Evolutionary conservation across 2,329 filamentous ascomycete genomes (phyloP), one percentile per base, ranked within the genome.

Genomic region (Colletotrichum tropicicola): DNA sequence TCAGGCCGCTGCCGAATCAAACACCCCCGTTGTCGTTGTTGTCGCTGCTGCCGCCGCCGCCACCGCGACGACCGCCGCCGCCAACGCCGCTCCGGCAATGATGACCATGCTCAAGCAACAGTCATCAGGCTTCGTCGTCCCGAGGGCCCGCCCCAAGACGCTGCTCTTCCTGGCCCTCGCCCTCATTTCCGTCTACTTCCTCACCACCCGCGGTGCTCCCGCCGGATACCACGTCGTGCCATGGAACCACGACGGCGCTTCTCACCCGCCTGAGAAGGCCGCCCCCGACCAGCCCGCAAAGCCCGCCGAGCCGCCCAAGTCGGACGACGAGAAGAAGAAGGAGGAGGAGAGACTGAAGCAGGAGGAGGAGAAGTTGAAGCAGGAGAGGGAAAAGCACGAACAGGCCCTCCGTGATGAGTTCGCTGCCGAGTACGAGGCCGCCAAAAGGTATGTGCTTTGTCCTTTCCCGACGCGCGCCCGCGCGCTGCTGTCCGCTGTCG

Each of bases 101-200:
- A 65, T 69, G 67, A 72, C 68, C 56, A 77, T 78, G 74, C 56
- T 70, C 43, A 68, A 69, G 54, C 69, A 69, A 37, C 64, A 67
- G 30, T 39, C 66, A 17, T 45, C 65, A 12, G 65, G 67, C 51
- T 55, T 68, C 51, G 39, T 75, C 54, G 67, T 73, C 62, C 69
- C 73, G 67, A 73, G 80, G 59, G 73, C 80, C 47, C 75, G 81
- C 63, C 79, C 81, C 57, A 80, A 77, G 70, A 74, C 78, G 39
- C 67, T 85, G 28, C 68, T 84, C 9, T 68, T 83, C 35, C 71
- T 83, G 23, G 73, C 74, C 30, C 61, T 83, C 21, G 78, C 78
- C 28, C 70, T 77, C 35, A 68, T 79, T 19, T 75, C 78, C n/a
- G 74, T 81, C 32, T 85, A 83, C 69, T 81, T 79, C 69, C 67